These are phyloP conservation scores for Hemileccinum rubropunctum DNA, from an alignment of 768 basidiomycete species.

Conservation along the genomic window DNA sequence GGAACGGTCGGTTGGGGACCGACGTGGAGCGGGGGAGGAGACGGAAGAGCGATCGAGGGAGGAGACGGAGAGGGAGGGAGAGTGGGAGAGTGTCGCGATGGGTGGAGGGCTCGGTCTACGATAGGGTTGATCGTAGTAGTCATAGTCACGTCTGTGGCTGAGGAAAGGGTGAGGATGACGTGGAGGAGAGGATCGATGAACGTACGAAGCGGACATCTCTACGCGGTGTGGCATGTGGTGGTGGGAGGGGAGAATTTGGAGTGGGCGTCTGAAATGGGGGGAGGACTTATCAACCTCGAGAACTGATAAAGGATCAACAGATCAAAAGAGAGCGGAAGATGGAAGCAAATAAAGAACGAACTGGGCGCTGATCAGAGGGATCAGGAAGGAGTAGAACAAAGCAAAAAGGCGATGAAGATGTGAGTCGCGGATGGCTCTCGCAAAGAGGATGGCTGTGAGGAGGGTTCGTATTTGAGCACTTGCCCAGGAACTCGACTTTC, in stretches of 20 bases:
- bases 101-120: slow-evolving; percentile 46
- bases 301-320: slow-evolving; percentile 39
- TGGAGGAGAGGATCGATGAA: slow-evolving; percentile 22
- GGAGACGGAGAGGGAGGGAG: slow-evolving; percentile 58
- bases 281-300: slow-evolving; percentile 19
- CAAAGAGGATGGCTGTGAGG: too few relatives aligned
- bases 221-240: slow-evolving; percentile 57
- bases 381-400: too few relatives aligned
- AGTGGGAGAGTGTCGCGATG: slow-evolving; percentile 52
- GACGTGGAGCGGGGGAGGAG: slow-evolving; percentile 54
- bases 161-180: slow-evolving; percentile 27
- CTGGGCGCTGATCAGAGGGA: slow-evolving; percentile 39
- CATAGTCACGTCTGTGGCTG: slow-evolving; percentile 37
- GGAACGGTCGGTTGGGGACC: slow-evolving; percentile 35
- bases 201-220: slow-evolving; percentile 37
- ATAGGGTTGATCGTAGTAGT: slow-evolving; percentile 40
- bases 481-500: slow-evolving; percentile 4
- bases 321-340: slow-evolving; percentile 41
- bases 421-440: too few relatives aligned
- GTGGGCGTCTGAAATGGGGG: slow-evolving; percentile 5
- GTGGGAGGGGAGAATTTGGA: too few relatives aligned
- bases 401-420: too few relatives aligned
- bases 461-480: too few relatives aligned
- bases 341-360: slow-evolving; percentile 35
- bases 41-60: slow-evolving; percentile 60